A percentile compares a stretch with the other conserved stretches of the same genome.
Conservation (phyloP, 129 eudicot species). For the Flaveria ramosissima region DNA sequence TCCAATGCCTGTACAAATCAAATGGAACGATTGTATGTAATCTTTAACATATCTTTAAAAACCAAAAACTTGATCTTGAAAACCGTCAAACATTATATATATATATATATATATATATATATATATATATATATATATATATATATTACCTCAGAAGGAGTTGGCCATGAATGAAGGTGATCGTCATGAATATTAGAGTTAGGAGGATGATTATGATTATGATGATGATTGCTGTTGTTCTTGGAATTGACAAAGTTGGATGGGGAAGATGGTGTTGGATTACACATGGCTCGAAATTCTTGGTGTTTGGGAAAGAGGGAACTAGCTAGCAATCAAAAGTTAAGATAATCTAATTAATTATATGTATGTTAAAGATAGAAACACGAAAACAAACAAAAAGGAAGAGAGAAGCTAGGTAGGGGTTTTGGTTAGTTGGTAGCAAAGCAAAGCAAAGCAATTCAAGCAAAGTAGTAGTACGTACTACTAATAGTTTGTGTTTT, state of each 20-base stretch:
- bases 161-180: constrained; percentile 43
- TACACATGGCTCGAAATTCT: constrained; percentile 41
- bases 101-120: neutral
- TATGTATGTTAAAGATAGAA: constrained; percentile 18
- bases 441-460: constrained; percentile 29
- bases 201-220: neutral
- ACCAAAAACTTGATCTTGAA: neutral
- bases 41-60: neutral
- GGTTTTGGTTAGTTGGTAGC: constrained; percentile 40
- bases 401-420: neutral
- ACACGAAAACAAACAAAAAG: constrained; percentile 31
- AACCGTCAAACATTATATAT: neutral
- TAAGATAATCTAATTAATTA: constrained; percentile 5
- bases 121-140: neutral
- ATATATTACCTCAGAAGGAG: constrained; percentile 33
- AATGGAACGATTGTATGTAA: neutral
- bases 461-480: neutral
- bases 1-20: constrained; percentile 44
- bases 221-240: constrained; percentile 15
- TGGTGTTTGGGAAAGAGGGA: constrained; percentile 44
- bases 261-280: constrained; percentile 41
- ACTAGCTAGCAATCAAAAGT: constrained; percentile 21
- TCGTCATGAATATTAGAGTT: neutral
- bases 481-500: constrained; percentile 39
- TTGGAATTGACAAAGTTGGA: constrained; percentile 40